Evolutionary conservation across 805 yeast species (phyloP), one percentile per base, ranked within the genome.

Genomic region (Saccharomycopsis sp.): DNA sequence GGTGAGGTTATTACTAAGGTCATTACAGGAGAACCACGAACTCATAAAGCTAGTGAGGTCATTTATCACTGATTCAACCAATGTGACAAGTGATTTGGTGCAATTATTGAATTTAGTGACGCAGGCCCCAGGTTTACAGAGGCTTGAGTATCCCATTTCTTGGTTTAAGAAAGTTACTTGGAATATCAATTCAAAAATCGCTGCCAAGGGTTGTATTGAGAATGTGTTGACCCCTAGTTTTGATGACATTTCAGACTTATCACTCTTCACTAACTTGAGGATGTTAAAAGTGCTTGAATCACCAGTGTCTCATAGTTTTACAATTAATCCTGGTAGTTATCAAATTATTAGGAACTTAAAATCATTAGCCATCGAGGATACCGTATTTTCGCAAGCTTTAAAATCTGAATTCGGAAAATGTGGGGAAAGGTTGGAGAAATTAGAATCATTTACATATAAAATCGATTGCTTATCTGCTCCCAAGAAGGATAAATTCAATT

Each of bases 331-430:
- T 4, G 14, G 6, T 7, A 43, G 41, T 17, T 7, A 32, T 8
- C 20, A 13, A n/a, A 29, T 40, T n/a, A 11, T 45, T 11, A 21
- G 28, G 21, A 45, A 32, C 13, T 23, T 45, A 22, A 38, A 21
- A 11, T 41, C 50, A 22, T 38, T 46, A n/a, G 50, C 50, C 16
- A 42, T 46, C n/a, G 50, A 46, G 24, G 50, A 46, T 22, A 24
- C 37, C 17, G 13, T 19, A 6, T 38, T 43, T 37, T 36, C 46
- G 13, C 36, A 32, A 23, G 27, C 21, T 5, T 41, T 45, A 23
- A 17, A 33, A 4, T 24, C 14, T 4, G 24, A 34, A 16, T 16
- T n/a, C 22, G 16, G 9, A 14, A 36, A 14, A 5, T 14, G 29
- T n/a, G 27, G 21, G 17, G 35, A 32, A 4, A 45, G 28, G 33